Conservation (phyloP, 2,329 filamentous ascomycete species). For the Fusarium mangiferae region DNA sequence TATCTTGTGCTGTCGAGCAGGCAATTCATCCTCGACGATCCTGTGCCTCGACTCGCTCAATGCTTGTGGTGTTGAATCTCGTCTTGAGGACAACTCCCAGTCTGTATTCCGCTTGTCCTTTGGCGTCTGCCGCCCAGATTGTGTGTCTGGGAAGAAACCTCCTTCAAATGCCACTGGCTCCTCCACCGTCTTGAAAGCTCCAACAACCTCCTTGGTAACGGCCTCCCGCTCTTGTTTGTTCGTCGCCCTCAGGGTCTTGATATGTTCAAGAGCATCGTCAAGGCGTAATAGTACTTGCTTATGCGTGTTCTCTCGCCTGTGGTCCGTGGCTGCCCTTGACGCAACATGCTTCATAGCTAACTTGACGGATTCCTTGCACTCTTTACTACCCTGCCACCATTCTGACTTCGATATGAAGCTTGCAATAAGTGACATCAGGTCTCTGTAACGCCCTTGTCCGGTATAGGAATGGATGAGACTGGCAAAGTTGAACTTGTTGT, state of each 20-base stretch:
- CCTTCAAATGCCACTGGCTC: constrained; percentile 21
- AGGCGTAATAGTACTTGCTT: constrained; percentile 38
- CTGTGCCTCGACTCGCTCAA: constrained; percentile 12
- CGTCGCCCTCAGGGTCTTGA: constrained; percentile 36
- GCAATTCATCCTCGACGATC: not conserved
- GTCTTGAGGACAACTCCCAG: constrained; percentile 9
- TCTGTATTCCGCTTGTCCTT: constrained; percentile 15
- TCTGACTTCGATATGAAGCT: constrained; percentile 46
- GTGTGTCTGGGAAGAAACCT: constrained; percentile 13
- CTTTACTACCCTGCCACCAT: constrained; percentile 52
- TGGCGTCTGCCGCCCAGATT: constrained; percentile 4
- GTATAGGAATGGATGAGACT: constrained; percentile 51
- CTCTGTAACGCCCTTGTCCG: constrained; percentile 46
- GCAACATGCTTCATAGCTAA: constrained; percentile 50
- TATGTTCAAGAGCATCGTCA: constrained; percentile 35
- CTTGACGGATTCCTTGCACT: constrained; percentile 53
- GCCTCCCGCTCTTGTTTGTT: constrained; percentile 31
- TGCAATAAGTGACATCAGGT: constrained; percentile 46
- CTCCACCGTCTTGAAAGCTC: constrained; percentile 35
- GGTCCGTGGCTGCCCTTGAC: constrained; percentile 35
- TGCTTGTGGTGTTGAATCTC: not conserved
- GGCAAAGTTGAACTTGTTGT: constrained; percentile 52
- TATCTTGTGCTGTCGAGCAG: not conserved
- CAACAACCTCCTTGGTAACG: constrained; percentile 30
- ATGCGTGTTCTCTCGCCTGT: constrained; percentile 30